Evolutionary conservation across 1,284 basidiomycete genomes (phyloP).

Genomic region (Lentinula novae-zelandiae): DNA sequence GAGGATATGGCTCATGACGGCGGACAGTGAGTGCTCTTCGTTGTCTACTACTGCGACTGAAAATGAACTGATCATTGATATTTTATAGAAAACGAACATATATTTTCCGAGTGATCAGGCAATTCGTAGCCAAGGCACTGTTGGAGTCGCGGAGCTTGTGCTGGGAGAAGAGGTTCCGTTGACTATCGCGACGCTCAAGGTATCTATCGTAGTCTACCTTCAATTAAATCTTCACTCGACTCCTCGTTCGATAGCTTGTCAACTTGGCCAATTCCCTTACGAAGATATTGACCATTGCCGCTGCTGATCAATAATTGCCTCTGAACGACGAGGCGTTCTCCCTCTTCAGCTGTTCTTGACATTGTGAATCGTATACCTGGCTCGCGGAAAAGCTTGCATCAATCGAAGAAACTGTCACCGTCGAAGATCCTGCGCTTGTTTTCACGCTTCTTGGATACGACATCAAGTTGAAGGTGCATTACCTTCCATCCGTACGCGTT

Average conservation of each 20-base stretch:
- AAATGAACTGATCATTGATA: conserved; percentile 1
- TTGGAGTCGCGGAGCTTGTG: conserved; percentile 91
- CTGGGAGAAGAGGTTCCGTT: conserved; percentile 83
- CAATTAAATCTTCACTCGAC: background rate
- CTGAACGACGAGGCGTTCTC: conserved; percentile 44
- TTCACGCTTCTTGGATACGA: conserved; percentile 96
- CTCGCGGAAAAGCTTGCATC: conserved; percentile 53
- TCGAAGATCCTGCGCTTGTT: conserved; percentile 89
- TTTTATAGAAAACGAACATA: conserved; percentile 66
- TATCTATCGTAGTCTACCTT: conserved; percentile 29
- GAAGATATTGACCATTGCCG: conserved; percentile 65
- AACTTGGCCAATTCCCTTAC: conserved; percentile 79
- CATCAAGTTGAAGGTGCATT: conserved; percentile 74
- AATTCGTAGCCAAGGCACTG: conserved; percentile 98
- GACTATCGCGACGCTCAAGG: conserved; percentile 79
- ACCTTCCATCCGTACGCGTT: no score
- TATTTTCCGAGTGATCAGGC: conserved; percentile 87
- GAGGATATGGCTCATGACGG: conserved; percentile 65
- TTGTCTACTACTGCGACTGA: conserved; percentile 16
- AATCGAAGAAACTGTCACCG: conserved; percentile 56
- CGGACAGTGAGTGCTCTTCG: conserved; percentile 53
- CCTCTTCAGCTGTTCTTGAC: background rate
- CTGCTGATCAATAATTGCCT: conserved; percentile 12
- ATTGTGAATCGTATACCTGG: conserved; percentile 23
- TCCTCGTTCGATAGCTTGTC: conserved; percentile 29